Conservation (phyloP, 129 eudicot genomes). For the Artemisia argyi region DNA sequence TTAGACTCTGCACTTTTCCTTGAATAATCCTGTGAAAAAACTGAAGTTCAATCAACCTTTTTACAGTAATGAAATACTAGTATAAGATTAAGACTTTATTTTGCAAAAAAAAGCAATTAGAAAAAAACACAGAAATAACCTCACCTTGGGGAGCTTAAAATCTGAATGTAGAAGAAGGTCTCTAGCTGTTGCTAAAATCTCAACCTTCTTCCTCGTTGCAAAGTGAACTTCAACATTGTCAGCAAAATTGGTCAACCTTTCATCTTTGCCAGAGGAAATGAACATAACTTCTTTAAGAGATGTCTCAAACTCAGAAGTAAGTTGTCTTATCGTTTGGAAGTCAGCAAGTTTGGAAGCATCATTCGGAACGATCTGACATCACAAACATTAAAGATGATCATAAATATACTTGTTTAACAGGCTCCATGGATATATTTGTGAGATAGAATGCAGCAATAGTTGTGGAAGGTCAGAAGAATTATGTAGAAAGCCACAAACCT, state of each 20-base stretch:
- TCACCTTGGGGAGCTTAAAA: slow-evolving; percentile 69
- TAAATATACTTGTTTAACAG: slow-evolving; percentile 6
- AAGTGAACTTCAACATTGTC: slow-evolving; percentile 96
- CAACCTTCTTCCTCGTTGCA: slow-evolving; percentile 90
- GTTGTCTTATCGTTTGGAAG: slow-evolving; percentile 70
- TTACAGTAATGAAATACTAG: slow-evolving; percentile 1
- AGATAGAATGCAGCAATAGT: slow-evolving; percentile 14
- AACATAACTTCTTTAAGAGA: slow-evolving; percentile 65
- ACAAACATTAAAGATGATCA: slow-evolving; percentile 13
- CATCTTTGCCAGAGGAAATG: slow-evolving; percentile 66
- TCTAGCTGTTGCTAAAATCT: slow-evolving; percentile 84
- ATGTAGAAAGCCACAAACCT: slow-evolving; percentile 51
- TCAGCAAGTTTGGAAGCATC: slow-evolving; percentile 97
- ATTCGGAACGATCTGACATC: slow-evolving; percentile 75
- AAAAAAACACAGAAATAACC: slow-evolving; percentile 5
- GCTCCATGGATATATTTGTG: slow-evolving; percentile 16
- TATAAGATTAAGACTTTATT: background rate
- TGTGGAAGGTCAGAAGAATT: slow-evolving; percentile 1
- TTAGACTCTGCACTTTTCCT: slow-evolving; percentile 32
- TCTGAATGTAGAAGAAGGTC: slow-evolving; percentile 67
- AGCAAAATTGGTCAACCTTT: slow-evolving; percentile 69
- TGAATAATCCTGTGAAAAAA: slow-evolving; percentile 48
- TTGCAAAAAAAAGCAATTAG: background rate
- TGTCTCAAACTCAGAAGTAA: slow-evolving; percentile 70
- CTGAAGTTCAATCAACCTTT: slow-evolving; percentile 15